Evolutionary conservation across 1,284 basidiomycete species (phyloP).

Genomic region (Tilletia horrida): DNA sequence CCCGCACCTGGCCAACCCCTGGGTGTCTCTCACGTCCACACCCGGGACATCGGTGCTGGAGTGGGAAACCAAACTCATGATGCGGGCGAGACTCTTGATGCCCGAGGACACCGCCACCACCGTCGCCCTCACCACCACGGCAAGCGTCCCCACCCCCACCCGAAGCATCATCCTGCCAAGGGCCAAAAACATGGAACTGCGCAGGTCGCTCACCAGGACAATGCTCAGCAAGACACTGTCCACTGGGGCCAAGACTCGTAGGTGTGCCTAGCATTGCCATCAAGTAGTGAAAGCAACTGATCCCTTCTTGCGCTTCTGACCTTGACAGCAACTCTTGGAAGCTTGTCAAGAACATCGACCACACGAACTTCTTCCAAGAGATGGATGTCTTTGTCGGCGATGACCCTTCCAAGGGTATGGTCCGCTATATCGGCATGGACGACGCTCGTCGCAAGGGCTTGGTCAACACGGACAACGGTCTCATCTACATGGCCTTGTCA

Average conservation of each 20-base stretch:
- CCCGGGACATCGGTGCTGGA: background rate
- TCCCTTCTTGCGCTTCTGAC: background rate
- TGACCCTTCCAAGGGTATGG: slow-evolving; percentile 3
- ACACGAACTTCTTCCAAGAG: slow-evolving; percentile 14
- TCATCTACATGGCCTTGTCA: slow-evolving; percentile 11
- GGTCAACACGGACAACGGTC: slow-evolving; percentile 15
- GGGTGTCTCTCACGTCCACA: background rate
- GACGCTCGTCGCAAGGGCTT: background rate
- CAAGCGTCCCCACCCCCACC: background rate
- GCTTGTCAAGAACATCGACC: slow-evolving; percentile 10
- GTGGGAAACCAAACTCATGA: background rate
- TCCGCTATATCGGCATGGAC: background rate
- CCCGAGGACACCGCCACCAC: slow-evolving; percentile 10
- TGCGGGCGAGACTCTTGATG: background rate
- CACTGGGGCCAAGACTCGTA: slow-evolving; percentile 9
- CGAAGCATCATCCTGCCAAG: background rate
- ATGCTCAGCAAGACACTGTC: slow-evolving; percentile 1
- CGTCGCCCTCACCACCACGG: background rate
- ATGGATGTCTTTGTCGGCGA: background rate
- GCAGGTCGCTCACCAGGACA: background rate
- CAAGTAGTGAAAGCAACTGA: background rate
- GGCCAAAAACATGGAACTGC: background rate
- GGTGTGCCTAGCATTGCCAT: background rate
- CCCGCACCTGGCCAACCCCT: background rate
- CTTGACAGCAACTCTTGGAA: slow-evolving; percentile 1